phyloP scores from a whole-genome alignment of 169 alveolate species.

The Plasmodium fragile region DNA sequence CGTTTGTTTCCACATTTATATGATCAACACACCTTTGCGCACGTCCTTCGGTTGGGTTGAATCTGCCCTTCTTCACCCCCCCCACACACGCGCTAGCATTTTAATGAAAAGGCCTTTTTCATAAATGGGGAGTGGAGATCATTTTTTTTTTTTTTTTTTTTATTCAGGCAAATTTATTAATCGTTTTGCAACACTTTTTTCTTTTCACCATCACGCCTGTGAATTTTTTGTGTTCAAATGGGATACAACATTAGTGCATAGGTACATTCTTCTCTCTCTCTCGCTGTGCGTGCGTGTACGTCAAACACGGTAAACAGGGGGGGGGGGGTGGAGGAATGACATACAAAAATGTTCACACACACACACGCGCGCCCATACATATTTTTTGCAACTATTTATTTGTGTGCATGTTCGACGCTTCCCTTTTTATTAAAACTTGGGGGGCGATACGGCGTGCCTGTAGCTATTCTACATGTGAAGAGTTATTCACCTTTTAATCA shows the following conservation, averaged over 20 bases:
- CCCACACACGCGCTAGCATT: background rate
- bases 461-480: background rate
- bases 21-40: background rate
- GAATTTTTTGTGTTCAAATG: background rate
- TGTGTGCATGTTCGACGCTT: too few relatives aligned
- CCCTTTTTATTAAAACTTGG: background rate
- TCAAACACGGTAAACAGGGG: background rate
- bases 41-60: background rate
- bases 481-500: background rate
- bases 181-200: background rate
- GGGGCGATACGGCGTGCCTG: background rate
- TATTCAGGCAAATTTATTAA: background rate
- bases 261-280: background rate
- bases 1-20: conserved; percentile 22
- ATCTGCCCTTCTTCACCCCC: background rate
- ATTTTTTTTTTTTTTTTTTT: too few relatives aligned
- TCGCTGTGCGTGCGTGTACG: background rate
- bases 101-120: background rate
- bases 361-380: background rate
- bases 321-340: background rate
- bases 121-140: background rate
- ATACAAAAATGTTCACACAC: background rate
- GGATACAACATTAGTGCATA: background rate
- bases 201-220: background rate
- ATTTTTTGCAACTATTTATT: background rate